Evolutionary conservation across 1,139 yeast species (phyloP), one percentile per base, ranked within the genome.

Genomic region (Blastobotrys capitulatus): DNA sequence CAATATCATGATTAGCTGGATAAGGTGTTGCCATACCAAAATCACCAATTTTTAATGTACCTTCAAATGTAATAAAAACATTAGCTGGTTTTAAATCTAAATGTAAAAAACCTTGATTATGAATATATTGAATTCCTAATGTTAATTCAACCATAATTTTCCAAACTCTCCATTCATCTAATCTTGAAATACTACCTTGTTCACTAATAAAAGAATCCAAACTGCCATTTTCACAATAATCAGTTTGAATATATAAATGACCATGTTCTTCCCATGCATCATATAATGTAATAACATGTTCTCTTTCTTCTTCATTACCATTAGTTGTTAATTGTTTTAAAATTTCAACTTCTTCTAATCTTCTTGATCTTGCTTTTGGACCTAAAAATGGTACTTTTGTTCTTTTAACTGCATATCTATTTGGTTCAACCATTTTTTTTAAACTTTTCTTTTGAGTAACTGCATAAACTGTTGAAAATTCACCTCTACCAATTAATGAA

Each of bases 141-240:
- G 87, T 68, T 15, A 89, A 74, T 64, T 92, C 97, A 48, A 85
- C 83, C 55, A 90, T 71, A 38, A 94, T 90, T 69, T 92, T 92
- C 99, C 99, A 92, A 39, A 90, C 90, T 57, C 99, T 78, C 83
- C 96, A 92, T 65, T 92, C 98, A 65, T 92, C 99, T 42, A 84
- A 70, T 53, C 79, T 76, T 7, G 82, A 72, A n/a, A 86, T 73
- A 55, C 85, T 82, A 51, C 94, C 94, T 63, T 83, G 83, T 57
- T 87, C 95, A 39, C 82, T 78, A 46, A 92, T 68, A 63, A 92
- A 92, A 50, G 80, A 78, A 62, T 83, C 95, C 46, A 92, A 70
- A 25, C 92, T 86, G 1, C 98, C 98, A 62, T 92, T 90, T 63
- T 92, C 99, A 69, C 97, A 92, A 64, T 73, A 89, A 61, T 90